phyloP scores from a whole-genome alignment of 441 rosid species.

The Syzygium malaccense region DNA sequence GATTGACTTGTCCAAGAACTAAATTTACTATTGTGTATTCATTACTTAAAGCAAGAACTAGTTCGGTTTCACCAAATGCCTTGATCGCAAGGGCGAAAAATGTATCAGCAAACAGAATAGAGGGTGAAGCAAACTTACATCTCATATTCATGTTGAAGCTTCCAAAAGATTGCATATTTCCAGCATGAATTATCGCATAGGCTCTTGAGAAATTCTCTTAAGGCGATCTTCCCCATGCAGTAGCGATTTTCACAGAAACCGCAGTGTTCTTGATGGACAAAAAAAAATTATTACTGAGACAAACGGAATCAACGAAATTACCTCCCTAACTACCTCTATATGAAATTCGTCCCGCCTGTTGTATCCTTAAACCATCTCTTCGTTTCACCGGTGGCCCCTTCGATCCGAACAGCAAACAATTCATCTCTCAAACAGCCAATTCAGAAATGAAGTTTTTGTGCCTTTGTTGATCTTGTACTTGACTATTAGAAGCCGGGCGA shows the following conservation, averaged over 20 bases:
- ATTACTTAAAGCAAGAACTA: background rate
- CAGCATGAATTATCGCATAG: slow-evolving; percentile 37
- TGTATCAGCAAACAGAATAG: background rate
- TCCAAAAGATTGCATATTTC: slow-evolving; percentile 61
- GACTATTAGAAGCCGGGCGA: background rate
- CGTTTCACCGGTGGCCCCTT: background rate
- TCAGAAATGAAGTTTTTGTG: background rate
- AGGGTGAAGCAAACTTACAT: slow-evolving; percentile 26
- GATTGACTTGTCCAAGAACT: background rate
- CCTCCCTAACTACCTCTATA: background rate
- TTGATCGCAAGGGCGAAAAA: background rate
- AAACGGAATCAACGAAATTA: background rate
- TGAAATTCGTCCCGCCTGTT: background rate
- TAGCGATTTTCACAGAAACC: slow-evolving; percentile 1
- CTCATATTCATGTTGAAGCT: slow-evolving; percentile 31
- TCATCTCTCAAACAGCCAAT: background rate
- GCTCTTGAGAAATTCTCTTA: slow-evolving; percentile 42
- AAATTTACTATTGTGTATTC: background rate
- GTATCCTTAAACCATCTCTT: background rate
- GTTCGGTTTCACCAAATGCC: background rate
- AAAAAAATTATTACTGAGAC: background rate
- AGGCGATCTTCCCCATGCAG: slow-evolving; percentile 37
- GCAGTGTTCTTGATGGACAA: background rate
- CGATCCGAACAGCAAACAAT: background rate
- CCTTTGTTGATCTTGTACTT: background rate